A percentile compares a stretch with the other conserved stretches of the same genome.
phyloP scores from a whole-genome alignment of 306 rosid genomes.

The Herpetospermum pedunculosum region DNA sequence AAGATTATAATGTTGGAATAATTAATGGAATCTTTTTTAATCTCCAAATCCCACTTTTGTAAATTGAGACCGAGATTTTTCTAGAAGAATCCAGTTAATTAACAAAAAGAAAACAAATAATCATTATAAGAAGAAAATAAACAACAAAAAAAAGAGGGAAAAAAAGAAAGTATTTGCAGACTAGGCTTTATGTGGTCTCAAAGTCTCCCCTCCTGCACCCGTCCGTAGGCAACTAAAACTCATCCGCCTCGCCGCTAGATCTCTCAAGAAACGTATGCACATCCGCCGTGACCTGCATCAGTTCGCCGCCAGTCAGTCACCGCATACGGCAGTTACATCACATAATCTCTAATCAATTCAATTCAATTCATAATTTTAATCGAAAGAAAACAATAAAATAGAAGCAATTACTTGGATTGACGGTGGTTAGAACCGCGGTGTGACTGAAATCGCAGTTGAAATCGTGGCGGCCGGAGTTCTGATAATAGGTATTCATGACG shows the following conservation, averaged over 20 bases:
- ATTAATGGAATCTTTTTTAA: not conserved
- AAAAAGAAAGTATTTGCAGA: not conserved
- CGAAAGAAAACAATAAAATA: not conserved
- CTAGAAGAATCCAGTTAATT: not conserved
- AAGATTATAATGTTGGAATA: not conserved
- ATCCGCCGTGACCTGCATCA: constrained; percentile 26
- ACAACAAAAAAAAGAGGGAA: not conserved
- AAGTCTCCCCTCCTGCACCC: not conserved
- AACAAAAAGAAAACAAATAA: not conserved
- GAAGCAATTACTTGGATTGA: constrained; percentile 36
- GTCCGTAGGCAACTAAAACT: not conserved
- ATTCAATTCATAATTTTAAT: not conserved
- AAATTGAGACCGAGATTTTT: not conserved
- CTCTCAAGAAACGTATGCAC: constrained; percentile 13
- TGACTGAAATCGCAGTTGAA: constrained; percentile 61
- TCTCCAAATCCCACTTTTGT: not conserved
- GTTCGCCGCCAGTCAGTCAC: not conserved
- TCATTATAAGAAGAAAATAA: not conserved
- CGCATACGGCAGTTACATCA: not conserved
- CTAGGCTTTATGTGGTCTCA: not conserved
- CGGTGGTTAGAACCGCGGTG: constrained; percentile 24
- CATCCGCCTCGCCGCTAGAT: not conserved
- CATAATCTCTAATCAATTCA: not conserved
- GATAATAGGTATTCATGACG: constrained; percentile 67
- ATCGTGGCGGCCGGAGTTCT: constrained; percentile 37